Evolutionary conservation across 2,329 filamentous ascomycete genomes (phyloP).

Genomic region (Pseudopithomyces chartarum): DNA sequence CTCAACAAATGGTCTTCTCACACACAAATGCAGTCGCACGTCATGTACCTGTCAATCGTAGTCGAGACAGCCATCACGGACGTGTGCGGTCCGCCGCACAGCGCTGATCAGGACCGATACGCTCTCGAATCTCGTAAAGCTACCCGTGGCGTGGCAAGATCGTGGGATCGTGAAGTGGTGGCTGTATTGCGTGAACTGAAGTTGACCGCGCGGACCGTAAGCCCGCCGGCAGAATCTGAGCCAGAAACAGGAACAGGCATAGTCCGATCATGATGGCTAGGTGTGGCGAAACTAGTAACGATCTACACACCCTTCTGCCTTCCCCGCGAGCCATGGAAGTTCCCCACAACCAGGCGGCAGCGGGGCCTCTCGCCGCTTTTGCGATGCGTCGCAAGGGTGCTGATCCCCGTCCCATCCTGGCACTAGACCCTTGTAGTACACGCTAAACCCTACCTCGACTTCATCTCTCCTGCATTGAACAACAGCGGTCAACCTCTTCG

Average conservation of each 20-base stretch:
- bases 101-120: conserved; percentile 11
- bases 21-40: conserved; percentile 6
- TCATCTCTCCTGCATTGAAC: conserved; percentile 26
- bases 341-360: conserved; percentile 10
- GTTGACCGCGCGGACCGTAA: conserved; percentile 34
- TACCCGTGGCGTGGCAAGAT: neutral
- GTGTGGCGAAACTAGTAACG: conserved; percentile 28
- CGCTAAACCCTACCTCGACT: conserved; percentile 31
- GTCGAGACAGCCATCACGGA: conserved; percentile 5
- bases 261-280: conserved; percentile 17
- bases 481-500: conserved; percentile 18
- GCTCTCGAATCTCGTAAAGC: neutral
- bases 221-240: conserved; percentile 37
- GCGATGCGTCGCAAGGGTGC: conserved; percentile 21
- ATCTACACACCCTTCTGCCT: conserved; percentile 24
- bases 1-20: neutral
- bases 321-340: conserved; percentile 12
- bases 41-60: conserved; percentile 22
- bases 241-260: conserved; percentile 20
- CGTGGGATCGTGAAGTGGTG: conserved; percentile 3
- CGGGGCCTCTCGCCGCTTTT: conserved; percentile 20
- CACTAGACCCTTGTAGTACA: conserved; percentile 22
- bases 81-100: conserved; percentile 4
- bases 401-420: conserved; percentile 19
- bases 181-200: conserved; percentile 19